Percentiles rank a stretch among this genome's conserved stretches.
phyloP scores from a whole-genome alignment of 139 green algal genomes.

The Yamagishiella unicocca region DNA sequence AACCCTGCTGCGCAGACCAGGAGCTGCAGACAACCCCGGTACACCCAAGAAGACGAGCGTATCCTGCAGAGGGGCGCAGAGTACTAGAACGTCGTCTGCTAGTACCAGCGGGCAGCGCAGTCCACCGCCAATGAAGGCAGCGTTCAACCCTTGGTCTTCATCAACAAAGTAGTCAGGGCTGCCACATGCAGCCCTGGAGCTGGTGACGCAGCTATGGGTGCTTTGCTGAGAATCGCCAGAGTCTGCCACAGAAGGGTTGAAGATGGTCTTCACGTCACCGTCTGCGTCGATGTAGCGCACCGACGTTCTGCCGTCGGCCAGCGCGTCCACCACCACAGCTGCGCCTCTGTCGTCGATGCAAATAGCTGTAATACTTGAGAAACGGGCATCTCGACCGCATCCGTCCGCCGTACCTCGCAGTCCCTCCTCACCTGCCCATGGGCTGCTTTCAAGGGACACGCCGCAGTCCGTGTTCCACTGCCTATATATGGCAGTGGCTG shows the following conservation, averaged over 20 bases:
- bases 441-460: not conserved
- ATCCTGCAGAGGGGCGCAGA: slow-evolving; percentile 8
- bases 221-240: too few relatives aligned
- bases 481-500: slow-evolving; percentile 7
- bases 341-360: not conserved
- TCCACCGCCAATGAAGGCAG: not conserved
- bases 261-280: slow-evolving; percentile 1
- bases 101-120: slow-evolving; percentile 5
- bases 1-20: not conserved
- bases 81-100: not conserved
- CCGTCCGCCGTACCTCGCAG: not conserved
- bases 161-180: not conserved
- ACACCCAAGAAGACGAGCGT: not conserved
- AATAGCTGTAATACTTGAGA: slow-evolving; percentile 7
- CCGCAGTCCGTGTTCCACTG: not conserved
- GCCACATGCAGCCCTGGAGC: not conserved
- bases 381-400: not conserved
- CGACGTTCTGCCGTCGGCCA: not conserved
- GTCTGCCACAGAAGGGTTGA: not conserved
- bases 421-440: not conserved
- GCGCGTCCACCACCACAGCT: not conserved
- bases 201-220: not conserved
- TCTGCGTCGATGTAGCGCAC: not conserved
- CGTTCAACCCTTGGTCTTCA: not conserved
- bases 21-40: not conserved